These are phyloP conservation scores for Aspergillus pseudoterreus DNA, from an alignment of 2,329 filamentous ascomycete genomes.

Conservation along the genomic window DNA sequence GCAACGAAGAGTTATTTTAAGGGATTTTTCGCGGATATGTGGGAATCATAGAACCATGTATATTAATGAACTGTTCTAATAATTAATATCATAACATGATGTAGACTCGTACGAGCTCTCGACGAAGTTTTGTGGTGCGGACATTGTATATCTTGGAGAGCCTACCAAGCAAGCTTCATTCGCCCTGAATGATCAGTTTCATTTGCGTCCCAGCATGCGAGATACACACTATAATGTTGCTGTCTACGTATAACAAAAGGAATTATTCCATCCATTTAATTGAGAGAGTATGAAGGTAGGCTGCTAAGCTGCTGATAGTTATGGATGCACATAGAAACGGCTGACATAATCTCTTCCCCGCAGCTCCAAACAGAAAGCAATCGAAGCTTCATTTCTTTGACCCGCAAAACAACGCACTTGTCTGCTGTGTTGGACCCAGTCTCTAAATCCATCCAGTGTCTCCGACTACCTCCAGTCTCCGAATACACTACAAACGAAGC, in stretches of 20 bases:
- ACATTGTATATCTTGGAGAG: no score
- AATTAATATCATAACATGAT: neutral
- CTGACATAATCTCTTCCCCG: constrained; percentile 10
- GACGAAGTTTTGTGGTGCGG: neutral
- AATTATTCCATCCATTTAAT: no score
- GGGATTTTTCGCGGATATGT: neutral
- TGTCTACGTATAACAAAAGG: no score
- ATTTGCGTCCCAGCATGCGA: no score
- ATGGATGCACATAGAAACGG: neutral
- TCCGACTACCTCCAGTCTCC: neutral
- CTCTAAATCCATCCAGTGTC: neutral
- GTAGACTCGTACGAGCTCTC: neutral
- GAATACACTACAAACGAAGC: neutral
- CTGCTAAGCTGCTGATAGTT: neutral
- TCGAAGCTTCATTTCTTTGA: constrained; percentile 9
- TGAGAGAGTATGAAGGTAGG: no score
- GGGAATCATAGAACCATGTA: neutral
- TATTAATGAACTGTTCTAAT: neutral
- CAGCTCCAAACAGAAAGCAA: constrained; percentile 10
- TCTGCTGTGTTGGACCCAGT: neutral
- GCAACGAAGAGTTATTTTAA: constrained; percentile 55
- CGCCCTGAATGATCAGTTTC: neutral
- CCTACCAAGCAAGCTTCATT: neutral
- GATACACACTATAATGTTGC: no score
- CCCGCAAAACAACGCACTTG: neutral